Evolutionary conservation across 2,329 filamentous ascomycete species (phyloP), one percentile per base, ranked within the genome.

Genomic region (Talaromyces sp.): DNA sequence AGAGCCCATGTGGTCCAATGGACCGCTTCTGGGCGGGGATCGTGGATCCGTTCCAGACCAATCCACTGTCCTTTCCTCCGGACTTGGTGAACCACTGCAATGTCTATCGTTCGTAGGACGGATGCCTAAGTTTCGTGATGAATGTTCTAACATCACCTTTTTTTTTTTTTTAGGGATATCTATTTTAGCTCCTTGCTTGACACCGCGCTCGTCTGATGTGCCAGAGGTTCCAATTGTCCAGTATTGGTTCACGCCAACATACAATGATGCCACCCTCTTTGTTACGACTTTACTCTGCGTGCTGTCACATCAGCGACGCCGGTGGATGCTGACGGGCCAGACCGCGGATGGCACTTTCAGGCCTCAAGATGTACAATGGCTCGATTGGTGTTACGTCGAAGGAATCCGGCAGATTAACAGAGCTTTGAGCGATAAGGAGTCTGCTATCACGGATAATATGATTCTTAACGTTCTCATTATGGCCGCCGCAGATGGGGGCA

Each of bases 391-490:
- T 31, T 53, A 53, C 6, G 35, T 53, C 10, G 52, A 54, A 45
- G 39, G 37, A 31, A 45, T 54, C 11, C 39, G 37, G 31, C 21
- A 35, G 3, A 45, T 63, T 7, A 63, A 62, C 15, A 22, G 33
- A 19, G 61, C 61, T 8, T 35, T 59, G 22, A 17, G 22, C n/a
- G 33, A 59, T 25, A 22, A 33, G 5, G 43, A 46, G 2, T 17
- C 54, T 5, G 58, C 58, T 15, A 46, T 59, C 6, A 57, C 56
- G 9, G 62, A 63, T 51, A 52, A 53, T 31, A 51, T 53, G 41
- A 61, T 36, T 41, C 31, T 41, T 33, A 52, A 21, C 5, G 57
- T 59, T 5, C 53, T 56, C 37, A 51, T 37, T 21, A 37, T 53
- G 57, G 54, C 54, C 13, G 43, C 36, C 3, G 28, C 43, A 37